These are phyloP conservation scores for Tolypocladium ovalisporum DNA, from an alignment of 2,329 filamentous ascomycete species.

Conservation along the genomic window DNA sequence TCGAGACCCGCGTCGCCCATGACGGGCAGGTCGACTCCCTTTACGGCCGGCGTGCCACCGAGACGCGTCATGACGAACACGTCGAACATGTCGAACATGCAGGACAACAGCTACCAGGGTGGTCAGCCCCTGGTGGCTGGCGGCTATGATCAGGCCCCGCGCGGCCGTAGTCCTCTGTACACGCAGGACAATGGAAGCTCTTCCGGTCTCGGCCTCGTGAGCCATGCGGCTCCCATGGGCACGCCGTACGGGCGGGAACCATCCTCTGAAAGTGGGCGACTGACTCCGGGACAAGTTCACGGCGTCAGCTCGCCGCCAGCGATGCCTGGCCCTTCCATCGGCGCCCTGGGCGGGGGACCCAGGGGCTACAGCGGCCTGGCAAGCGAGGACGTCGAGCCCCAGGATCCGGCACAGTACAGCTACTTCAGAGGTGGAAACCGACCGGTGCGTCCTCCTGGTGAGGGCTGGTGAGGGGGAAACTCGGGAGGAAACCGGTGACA, in stretches of 20 bases:
- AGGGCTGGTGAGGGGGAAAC: slow-evolving; percentile 23
- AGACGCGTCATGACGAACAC: slow-evolving; percentile 10
- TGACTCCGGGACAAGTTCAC: slow-evolving; percentile 9
- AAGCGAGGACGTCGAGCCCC: slow-evolving; percentile 28
- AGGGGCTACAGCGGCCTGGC: slow-evolving; percentile 49
- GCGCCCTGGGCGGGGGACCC: slow-evolving; percentile 46
- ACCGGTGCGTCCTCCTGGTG: slow-evolving; percentile 20
- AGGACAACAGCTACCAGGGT: slow-evolving; percentile 17
- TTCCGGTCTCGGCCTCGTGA: slow-evolving; percentile 28
- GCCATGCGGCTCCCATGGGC: slow-evolving; percentile 36
- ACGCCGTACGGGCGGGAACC: slow-evolving; percentile 12
- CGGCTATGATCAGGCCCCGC: slow-evolving; percentile 13
- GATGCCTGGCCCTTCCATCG: slow-evolving; percentile 30
- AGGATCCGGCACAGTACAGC: slow-evolving; percentile 38
- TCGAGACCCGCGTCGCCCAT: slow-evolving; percentile 41
- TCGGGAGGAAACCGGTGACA: neutral
- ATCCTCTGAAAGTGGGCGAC: slow-evolving; percentile 13
- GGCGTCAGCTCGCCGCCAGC: slow-evolving; percentile 6
- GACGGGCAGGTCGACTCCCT: slow-evolving; percentile 20
- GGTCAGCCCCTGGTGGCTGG: slow-evolving; percentile 10
- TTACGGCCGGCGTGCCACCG: slow-evolving; percentile 17
- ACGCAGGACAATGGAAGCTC: slow-evolving; percentile 40
- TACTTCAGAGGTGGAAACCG: slow-evolving; percentile 37
- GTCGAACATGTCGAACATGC: slow-evolving; percentile 8
- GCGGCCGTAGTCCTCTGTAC: slow-evolving; percentile 38